Evolutionary conservation across 116 monocot genomes (phyloP).

Genomic region (Phalaenopsis hybrid): DNA sequence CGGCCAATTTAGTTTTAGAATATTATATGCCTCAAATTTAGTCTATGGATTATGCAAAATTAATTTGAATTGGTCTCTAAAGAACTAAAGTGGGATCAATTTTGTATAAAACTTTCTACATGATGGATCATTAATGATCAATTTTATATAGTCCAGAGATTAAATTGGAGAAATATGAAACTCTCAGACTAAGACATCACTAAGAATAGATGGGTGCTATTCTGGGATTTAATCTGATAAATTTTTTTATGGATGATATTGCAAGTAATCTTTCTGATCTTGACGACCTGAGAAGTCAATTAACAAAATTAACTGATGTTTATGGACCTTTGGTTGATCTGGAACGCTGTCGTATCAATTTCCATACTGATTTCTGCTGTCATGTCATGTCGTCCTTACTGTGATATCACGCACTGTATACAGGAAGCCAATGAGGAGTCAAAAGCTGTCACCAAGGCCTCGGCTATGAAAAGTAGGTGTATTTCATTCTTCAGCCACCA

Average conservation of each 20-base stretch:
- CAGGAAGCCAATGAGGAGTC: constrained; percentile 94
- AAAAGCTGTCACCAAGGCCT: constrained; percentile 79
- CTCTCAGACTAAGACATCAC: too few relatives aligned
- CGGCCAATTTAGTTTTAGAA: too few relatives aligned
- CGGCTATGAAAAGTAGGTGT: constrained; percentile 70
- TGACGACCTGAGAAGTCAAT: background rate
- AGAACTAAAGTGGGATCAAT: too few relatives aligned
- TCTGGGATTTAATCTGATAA: too few relatives aligned
- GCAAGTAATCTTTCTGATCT: background rate
- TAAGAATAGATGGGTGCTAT: too few relatives aligned
- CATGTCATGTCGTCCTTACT: background rate
- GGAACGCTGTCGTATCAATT: background rate
- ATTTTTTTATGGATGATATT: background rate
- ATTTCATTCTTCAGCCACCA: constrained; percentile 1
- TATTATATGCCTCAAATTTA: too few relatives aligned
- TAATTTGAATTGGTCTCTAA: too few relatives aligned
- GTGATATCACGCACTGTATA: constrained; percentile 5
- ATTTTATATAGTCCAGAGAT: too few relatives aligned
- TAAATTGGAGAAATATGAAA: too few relatives aligned
- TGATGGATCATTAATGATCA: too few relatives aligned
- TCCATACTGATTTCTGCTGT: background rate
- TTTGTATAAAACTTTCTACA: too few relatives aligned
- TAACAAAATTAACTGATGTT: background rate
- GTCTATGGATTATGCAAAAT: too few relatives aligned
- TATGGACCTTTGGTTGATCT: background rate